Conservation (phyloP, 225 moss, liverwort and hornwort species). For the Physcomitrellopsis africana region DNA sequence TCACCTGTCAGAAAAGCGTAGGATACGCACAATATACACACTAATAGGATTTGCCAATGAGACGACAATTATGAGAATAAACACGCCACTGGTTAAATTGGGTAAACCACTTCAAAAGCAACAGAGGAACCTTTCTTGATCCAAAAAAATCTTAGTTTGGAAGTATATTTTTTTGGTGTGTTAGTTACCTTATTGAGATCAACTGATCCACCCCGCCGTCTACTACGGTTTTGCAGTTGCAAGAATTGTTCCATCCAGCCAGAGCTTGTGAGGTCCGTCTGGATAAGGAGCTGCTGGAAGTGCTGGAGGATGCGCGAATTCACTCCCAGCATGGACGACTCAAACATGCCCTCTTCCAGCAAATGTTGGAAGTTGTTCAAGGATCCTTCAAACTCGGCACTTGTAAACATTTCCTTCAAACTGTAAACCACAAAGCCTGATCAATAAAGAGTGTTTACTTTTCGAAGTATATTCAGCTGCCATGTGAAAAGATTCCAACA, state of each 20-base stretch:
- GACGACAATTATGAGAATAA: too few relatives aligned
- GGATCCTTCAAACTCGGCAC: slow-evolving; percentile 57
- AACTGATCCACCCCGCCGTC: slow-evolving; percentile 44
- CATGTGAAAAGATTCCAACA: too few relatives aligned
- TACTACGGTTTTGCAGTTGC: slow-evolving; percentile 53
- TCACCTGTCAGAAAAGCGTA: background rate
- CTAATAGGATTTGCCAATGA: too few relatives aligned
- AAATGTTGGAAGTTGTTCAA: slow-evolving; percentile 58
- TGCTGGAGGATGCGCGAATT: slow-evolving; percentile 55
- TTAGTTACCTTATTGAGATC: slow-evolving; percentile 23
- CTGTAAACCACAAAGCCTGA: slow-evolving; percentile 40
- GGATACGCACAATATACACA: slow-evolving; percentile 17
- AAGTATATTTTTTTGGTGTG: too few relatives aligned
- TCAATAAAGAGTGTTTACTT: too few relatives aligned
- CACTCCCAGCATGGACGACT: slow-evolving; percentile 44
- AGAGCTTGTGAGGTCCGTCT: slow-evolving; percentile 55
- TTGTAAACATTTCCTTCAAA: slow-evolving; percentile 59
- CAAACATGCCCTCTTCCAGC: slow-evolving; percentile 62
- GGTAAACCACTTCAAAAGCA: too few relatives aligned
- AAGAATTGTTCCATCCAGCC: slow-evolving; percentile 61
- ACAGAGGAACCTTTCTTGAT: too few relatives aligned
- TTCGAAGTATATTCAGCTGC: too few relatives aligned
- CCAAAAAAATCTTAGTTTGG: too few relatives aligned
- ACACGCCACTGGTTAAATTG: too few relatives aligned
- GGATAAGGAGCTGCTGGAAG: slow-evolving; percentile 47